phyloP scores from a whole-genome alignment of 352 stramenopile species.

The Blastocystis sp. region DNA sequence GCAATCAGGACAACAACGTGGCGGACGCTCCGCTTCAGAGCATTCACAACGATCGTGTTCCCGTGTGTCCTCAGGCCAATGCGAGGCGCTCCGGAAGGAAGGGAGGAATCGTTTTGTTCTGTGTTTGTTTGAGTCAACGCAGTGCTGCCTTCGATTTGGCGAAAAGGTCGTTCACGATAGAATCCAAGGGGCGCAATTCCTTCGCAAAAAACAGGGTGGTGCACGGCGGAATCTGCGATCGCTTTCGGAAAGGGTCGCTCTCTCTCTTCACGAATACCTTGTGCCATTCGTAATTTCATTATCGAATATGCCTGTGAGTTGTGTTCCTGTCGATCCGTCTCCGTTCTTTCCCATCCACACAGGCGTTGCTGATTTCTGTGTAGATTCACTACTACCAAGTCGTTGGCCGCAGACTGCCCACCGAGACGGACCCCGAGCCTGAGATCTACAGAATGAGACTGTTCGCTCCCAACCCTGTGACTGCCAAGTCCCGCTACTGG shows the following conservation, averaged over 20 bases:
- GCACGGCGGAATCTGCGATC: constrained; percentile 2
- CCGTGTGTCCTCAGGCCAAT: background rate
- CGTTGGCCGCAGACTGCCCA: constrained; percentile 83
- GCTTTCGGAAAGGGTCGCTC: background rate
- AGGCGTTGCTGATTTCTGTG: constrained; percentile 74
- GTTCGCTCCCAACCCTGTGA: too few species aligned
- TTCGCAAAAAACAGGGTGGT: background rate
- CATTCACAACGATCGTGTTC: constrained; percentile 30
- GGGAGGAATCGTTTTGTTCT: too few species aligned
- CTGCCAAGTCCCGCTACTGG: too few species aligned
- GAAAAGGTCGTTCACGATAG: too few species aligned
- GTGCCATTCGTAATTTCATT: background rate
- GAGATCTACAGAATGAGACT: too few species aligned
- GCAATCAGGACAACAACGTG: background rate
- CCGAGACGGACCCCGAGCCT: too few species aligned
- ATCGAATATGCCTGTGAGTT: background rate
- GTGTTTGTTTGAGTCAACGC: too few species aligned
- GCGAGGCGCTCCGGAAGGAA: background rate
- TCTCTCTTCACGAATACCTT: background rate
- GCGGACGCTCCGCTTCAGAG: background rate
- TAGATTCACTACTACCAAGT: constrained; percentile 81
- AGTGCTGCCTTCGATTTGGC: too few species aligned
- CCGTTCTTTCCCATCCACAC: background rate
- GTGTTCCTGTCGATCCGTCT: background rate
- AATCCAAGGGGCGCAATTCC: too few species aligned